Evolutionary conservation across 2,329 filamentous ascomycete genomes (phyloP).

Genomic region (Pestalotiopsis sp.): DNA sequence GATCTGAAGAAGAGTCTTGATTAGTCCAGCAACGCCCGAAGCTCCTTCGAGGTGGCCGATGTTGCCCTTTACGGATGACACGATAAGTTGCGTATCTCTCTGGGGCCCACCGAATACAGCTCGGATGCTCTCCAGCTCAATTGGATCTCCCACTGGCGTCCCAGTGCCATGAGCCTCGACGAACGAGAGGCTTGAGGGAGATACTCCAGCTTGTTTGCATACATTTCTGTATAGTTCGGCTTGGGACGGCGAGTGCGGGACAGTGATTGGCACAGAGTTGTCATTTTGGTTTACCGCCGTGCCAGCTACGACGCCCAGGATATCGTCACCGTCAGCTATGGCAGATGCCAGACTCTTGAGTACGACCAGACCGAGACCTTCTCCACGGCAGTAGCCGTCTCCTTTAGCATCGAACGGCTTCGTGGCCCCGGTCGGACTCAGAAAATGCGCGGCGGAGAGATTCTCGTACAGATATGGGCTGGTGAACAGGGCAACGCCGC

Average conservation of each 20-base stretch:
- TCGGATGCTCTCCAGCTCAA: constrained; percentile 66
- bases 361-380: constrained; percentile 20
- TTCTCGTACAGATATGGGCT: constrained; percentile 67
- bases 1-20: constrained; percentile 26
- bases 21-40: constrained; percentile 28
- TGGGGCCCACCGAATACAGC: constrained; percentile 57
- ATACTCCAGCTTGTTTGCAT: constrained; percentile 47
- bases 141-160: constrained; percentile 70
- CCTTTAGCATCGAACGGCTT: constrained; percentile 47
- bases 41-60: constrained; percentile 47
- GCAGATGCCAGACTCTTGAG: constrained; percentile 25
- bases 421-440: constrained; percentile 49
- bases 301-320: constrained; percentile 55
- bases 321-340: constrained; percentile 23
- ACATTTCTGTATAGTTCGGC: constrained; percentile 58
- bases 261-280: constrained; percentile 63
- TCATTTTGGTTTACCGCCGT: constrained; percentile 63
- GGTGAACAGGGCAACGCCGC: constrained; percentile 64
- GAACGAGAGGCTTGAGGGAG: constrained; percentile 56
- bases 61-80: constrained; percentile 50
- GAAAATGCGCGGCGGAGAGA: constrained; percentile 63
- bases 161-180: constrained; percentile 74
- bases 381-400: constrained; percentile 46
- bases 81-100: constrained; percentile 39
- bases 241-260: constrained; percentile 63